phyloP scores from a whole-genome alignment of 139 green algal species.

The Chlorella sp. region DNA sequence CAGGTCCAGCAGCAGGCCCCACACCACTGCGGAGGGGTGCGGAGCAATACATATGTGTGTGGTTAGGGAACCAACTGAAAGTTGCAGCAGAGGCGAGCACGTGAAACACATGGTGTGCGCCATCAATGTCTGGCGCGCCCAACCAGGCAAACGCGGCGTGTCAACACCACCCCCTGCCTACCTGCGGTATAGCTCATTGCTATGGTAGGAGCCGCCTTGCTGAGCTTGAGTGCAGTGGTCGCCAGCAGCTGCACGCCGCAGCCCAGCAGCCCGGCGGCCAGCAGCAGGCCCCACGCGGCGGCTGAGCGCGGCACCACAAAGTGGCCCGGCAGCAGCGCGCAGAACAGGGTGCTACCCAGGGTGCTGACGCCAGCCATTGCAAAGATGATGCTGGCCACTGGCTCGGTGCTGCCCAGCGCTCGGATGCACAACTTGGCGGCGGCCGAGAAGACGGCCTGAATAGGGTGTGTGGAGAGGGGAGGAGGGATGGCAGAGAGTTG shows the following conservation, averaged over 20 bases:
- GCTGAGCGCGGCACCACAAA: neutral
- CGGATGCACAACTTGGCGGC: constrained; percentile 27
- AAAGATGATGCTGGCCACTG: constrained; percentile 9
- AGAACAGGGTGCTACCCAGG: neutral
- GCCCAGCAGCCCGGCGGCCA: neutral
- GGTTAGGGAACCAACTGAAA: too few relatives aligned
- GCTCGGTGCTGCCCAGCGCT: constrained; percentile 8
- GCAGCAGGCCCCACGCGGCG: neutral
- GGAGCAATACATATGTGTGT: too few relatives aligned
- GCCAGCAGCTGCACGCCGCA: constrained; percentile 47
- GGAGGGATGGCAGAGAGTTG: neutral
- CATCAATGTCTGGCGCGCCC: too few relatives aligned
- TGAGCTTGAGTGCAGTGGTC: constrained; percentile 43
- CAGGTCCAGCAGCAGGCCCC: too few relatives aligned
- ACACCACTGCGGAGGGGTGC: neutral
- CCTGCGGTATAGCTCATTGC: constrained; percentile 47
- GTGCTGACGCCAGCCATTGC: constrained; percentile 3
- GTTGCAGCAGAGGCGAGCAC: too few relatives aligned
- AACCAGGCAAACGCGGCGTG: neutral
- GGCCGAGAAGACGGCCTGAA: constrained; percentile 46
- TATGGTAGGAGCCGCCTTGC: constrained; percentile 42
- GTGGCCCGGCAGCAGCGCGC: neutral
- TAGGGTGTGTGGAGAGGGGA: neutral
- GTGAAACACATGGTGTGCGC: too few relatives aligned
- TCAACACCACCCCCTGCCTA: neutral